Conservation (phyloP, 192 early-diverging fungal species). For the Globomyces pollinis-pini region DNA sequence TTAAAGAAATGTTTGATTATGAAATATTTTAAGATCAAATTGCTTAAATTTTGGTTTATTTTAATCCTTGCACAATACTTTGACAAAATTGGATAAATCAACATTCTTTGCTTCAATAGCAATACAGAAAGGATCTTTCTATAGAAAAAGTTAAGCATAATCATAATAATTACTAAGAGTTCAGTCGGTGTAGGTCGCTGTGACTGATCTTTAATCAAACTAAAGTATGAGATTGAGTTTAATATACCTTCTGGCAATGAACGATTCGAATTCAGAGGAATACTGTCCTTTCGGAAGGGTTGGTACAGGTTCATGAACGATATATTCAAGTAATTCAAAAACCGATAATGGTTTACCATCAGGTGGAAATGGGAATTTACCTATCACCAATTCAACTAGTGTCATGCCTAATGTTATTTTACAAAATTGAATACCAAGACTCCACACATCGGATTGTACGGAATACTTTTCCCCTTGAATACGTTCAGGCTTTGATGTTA, state of each 20-base stretch:
- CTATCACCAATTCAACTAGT: slow-evolving; percentile 87
- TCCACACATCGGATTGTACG: slow-evolving; percentile 95
- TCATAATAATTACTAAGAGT: slow-evolving; percentile 39
- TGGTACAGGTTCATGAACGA: slow-evolving; percentile 83
- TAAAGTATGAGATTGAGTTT: slow-evolving; percentile 18
- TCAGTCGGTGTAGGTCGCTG: slow-evolving; percentile 60
- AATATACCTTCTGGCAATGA: slow-evolving; percentile 66
- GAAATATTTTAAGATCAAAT: too few species aligned
- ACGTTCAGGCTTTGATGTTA: slow-evolving; percentile 81
- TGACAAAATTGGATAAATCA: slow-evolving; percentile 9
- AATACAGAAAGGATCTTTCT: background rate
- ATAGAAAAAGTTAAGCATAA: too few species aligned
- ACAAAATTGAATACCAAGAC: too few species aligned
- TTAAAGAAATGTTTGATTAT: too few species aligned
- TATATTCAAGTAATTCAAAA: slow-evolving; percentile 90
- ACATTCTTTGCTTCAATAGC: slow-evolving; percentile 7
- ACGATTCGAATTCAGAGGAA: slow-evolving; percentile 65
- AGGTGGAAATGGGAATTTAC: slow-evolving; percentile 86
- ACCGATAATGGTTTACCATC: slow-evolving; percentile 67
- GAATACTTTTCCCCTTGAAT: slow-evolving; percentile 81
- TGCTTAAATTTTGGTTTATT: background rate
- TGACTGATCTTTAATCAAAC: slow-evolving; percentile 67
- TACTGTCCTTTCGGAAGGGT: slow-evolving; percentile 55
- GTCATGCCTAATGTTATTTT: too few species aligned
- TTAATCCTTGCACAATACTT: slow-evolving; percentile 10